Percentiles rank a stretch among this genome's conserved stretches.
phyloP scores from a whole-genome alignment of 495 filamentous ascomycete species.

The Baudoinia panamericana region DNA sequence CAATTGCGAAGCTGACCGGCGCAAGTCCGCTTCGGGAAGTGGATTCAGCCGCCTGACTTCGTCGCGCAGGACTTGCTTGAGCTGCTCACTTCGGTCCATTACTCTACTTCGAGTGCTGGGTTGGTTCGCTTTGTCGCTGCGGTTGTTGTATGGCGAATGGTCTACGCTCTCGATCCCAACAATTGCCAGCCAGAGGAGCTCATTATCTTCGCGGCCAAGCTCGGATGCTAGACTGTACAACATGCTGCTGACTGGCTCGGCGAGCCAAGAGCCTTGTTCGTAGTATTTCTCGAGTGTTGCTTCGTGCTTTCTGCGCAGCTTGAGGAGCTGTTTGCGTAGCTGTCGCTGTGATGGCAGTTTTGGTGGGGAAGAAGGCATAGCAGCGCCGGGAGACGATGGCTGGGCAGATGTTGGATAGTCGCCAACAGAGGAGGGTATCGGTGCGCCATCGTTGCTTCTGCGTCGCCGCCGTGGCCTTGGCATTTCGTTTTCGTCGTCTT shows the following conservation, averaged over 20 bases:
- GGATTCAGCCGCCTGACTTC: constrained; percentile 93
- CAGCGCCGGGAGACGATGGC: constrained; percentile 27
- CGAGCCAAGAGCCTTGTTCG: constrained; percentile 72
- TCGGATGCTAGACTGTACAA: constrained; percentile 91
- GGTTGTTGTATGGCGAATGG: constrained; percentile 40
- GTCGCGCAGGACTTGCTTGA: constrained; percentile 74
- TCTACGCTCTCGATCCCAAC: constrained; percentile 86
- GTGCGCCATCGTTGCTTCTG: constrained; percentile 45
- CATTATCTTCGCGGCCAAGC: constrained; percentile 90
- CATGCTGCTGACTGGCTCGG: constrained; percentile 85
- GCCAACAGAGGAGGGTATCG: constrained; percentile 48
- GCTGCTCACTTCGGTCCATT: constrained; percentile 49
- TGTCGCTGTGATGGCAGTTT: constrained; percentile 45
- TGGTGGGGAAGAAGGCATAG: constrained; percentile 32
- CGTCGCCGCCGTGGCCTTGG: constrained; percentile 17
- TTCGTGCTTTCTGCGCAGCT: constrained; percentile 65
- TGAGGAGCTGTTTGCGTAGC: constrained; percentile 51
- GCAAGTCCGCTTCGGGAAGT: constrained; percentile 48
- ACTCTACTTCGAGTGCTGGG: too few species aligned
- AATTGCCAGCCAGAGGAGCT: constrained; percentile 86
- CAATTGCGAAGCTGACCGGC: constrained; percentile 32
- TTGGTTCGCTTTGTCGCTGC: neutral
- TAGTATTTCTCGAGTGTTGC: constrained; percentile 65
- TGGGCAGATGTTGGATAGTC: constrained; percentile 20
- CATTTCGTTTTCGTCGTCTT: constrained; percentile 33